Conservation (phyloP, 2,329 filamentous ascomycete species). For the Lasiodiplodia sp. region DNA sequence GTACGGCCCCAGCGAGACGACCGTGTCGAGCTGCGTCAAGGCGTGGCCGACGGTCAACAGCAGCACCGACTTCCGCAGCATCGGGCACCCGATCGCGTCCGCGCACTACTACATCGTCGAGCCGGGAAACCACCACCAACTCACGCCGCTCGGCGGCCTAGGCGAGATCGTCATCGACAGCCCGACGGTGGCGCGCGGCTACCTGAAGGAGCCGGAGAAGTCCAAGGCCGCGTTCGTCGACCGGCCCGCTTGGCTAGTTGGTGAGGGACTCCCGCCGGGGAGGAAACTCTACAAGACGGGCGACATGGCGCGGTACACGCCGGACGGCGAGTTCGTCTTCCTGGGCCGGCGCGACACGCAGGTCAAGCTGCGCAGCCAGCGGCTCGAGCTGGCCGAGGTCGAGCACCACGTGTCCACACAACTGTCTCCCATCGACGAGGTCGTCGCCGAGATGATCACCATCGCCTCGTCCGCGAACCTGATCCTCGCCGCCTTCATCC, state of each 20-base stretch:
- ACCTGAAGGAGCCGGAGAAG: constrained; percentile 43
- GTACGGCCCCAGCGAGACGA: not conserved
- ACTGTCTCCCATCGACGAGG: not conserved
- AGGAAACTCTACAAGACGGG: constrained; percentile 32
- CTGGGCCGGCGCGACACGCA: constrained; percentile 43
- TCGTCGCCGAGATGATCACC: not conserved
- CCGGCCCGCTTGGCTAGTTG: constrained; percentile 3
- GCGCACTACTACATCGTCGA: constrained; percentile 38
- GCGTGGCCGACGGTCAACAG: too few species aligned
- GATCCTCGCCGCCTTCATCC: constrained; percentile 37
- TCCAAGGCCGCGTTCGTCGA: constrained; percentile 43
- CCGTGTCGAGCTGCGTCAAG: not conserved
- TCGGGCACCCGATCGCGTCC: not conserved
- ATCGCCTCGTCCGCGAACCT: not conserved
- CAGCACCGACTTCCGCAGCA: not conserved
- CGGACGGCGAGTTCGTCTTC: constrained; percentile 44
- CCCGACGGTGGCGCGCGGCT: constrained; percentile 44
- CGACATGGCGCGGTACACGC: constrained; percentile 36
- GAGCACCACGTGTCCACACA: constrained; percentile 43
- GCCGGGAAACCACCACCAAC: constrained; percentile 37
- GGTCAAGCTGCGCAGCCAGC: constrained; percentile 1
- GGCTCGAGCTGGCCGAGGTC: constrained; percentile 8
- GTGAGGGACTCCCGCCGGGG: not conserved
- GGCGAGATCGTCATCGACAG: constrained; percentile 48
- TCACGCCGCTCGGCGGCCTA: constrained; percentile 45